Conservation (phyloP, 2,329 filamentous ascomycete species). For the Nigrograna mackinnonii region DNA sequence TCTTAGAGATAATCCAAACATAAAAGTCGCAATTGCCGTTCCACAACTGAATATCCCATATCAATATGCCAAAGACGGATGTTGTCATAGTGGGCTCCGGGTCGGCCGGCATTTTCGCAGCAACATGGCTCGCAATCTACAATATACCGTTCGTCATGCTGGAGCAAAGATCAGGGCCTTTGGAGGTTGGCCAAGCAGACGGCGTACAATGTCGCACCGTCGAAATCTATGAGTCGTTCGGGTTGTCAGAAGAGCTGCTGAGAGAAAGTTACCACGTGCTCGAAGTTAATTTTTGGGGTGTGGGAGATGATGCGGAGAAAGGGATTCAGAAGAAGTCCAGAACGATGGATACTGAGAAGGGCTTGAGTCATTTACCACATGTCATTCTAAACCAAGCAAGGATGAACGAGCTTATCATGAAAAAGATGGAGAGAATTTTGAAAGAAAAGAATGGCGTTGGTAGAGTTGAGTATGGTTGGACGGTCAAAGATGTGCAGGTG, state of each 20-base stretch:
- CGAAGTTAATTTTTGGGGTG: constrained; percentile 55
- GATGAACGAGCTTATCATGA: constrained; percentile 39
- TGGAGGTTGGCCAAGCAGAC: constrained; percentile 62
- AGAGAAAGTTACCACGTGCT: constrained; percentile 66
- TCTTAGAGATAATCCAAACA: too few species aligned
- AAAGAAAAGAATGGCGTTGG: too few species aligned
- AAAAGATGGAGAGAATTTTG: not conserved
- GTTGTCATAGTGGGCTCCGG: constrained; percentile 62
- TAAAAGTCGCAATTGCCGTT: too few species aligned
- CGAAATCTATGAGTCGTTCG: constrained; percentile 71
- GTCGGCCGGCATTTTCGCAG: constrained; percentile 62
- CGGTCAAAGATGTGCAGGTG: not conserved
- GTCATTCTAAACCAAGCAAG: constrained; percentile 69
- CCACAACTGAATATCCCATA: too few species aligned
- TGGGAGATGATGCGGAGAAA: constrained; percentile 24
- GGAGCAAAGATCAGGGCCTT: constrained; percentile 55
- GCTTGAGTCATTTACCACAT: constrained; percentile 63
- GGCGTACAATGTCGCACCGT: constrained; percentile 65
- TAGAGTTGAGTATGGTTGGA: not conserved
- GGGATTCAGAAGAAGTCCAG: constrained; percentile 40
- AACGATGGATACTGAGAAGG: constrained; percentile 55
- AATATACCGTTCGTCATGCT: constrained; percentile 58
- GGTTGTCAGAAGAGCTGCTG: constrained; percentile 62
- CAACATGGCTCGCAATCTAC: constrained; percentile 59
- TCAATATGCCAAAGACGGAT: too few species aligned